Evolutionary conservation across 331 rosid species (phyloP).

Genomic region (Quercus lobata): DNA sequence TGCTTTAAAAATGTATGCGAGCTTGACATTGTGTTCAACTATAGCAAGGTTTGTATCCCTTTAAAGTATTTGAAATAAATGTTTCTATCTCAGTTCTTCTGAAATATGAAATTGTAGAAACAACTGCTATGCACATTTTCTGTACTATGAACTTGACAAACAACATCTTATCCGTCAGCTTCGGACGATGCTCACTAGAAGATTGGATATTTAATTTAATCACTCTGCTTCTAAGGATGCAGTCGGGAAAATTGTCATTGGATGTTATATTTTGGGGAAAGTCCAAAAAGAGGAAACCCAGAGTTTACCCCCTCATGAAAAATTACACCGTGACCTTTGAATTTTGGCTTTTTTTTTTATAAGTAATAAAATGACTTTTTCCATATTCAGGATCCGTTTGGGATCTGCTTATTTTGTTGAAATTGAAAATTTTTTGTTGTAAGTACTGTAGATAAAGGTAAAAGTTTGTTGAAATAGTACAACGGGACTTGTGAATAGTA

Average conservation of each 20-base stretch:
- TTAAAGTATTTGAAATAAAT: not conserved
- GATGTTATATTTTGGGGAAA: not conserved
- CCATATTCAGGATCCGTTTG: too few relatives aligned
- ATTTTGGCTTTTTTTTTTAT: too few relatives aligned
- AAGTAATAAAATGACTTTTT: too few relatives aligned
- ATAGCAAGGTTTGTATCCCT: slow-evolving; percentile 64
- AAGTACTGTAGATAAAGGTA: too few relatives aligned
- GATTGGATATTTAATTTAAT: not conserved
- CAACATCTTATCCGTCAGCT: not conserved
- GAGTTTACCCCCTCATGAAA: too few relatives aligned
- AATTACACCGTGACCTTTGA: too few relatives aligned
- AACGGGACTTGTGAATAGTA: too few relatives aligned
- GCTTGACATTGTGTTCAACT: slow-evolving; percentile 90
- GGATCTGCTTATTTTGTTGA: too few relatives aligned
- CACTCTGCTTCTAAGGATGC: not conserved
- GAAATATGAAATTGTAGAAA: not conserved
- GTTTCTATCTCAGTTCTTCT: not conserved
- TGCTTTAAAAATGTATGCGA: slow-evolving; percentile 97
- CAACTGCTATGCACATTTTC: not conserved
- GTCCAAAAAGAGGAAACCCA: too few relatives aligned
- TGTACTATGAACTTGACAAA: not conserved
- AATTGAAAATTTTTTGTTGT: too few relatives aligned
- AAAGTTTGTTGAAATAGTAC: too few relatives aligned
- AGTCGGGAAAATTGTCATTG: not conserved
- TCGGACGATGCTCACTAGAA: not conserved